Conservation (phyloP, 176 grass and related monocot species). For the Alopecurus myosuroides region DNA sequence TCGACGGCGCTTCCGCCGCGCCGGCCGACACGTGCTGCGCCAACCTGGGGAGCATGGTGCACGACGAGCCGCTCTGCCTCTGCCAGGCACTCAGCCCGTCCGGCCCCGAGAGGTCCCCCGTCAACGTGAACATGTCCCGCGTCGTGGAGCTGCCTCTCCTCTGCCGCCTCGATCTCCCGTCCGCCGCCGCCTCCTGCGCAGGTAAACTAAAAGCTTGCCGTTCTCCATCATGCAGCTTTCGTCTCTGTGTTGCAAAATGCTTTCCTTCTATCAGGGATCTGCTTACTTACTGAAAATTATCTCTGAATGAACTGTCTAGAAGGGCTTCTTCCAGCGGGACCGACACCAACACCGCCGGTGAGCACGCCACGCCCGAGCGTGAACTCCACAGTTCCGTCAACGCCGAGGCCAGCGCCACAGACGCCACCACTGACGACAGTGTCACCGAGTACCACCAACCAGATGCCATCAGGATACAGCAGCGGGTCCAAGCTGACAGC, state of each 20-base stretch:
- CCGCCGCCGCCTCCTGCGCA: slow-evolving; percentile 31
- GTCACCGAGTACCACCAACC: slow-evolving; percentile 38
- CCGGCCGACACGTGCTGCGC: slow-evolving; percentile 71
- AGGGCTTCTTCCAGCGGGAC: slow-evolving; percentile 24
- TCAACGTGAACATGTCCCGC: slow-evolving; percentile 59
- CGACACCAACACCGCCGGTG: slow-evolving; percentile 20
- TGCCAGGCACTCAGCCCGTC: slow-evolving; percentile 63
- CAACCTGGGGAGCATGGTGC: slow-evolving; percentile 59
- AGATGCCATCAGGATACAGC: slow-evolving; percentile 38
- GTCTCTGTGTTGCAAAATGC: background rate
- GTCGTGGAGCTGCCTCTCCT: slow-evolving; percentile 46
- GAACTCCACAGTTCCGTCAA: slow-evolving; percentile 24
- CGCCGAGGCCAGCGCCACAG: background rate
- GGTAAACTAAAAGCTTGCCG: slow-evolving; percentile 17
- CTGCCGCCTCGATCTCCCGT: slow-evolving; percentile 62
- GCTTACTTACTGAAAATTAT: background rate
- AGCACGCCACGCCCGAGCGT: background rate
- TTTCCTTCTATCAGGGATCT: background rate
- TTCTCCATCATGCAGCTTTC: background rate
- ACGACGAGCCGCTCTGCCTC: slow-evolving; percentile 59
- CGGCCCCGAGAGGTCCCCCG: slow-evolving; percentile 26
- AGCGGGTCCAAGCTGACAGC: slow-evolving; percentile 29
- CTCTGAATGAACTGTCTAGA: background rate
- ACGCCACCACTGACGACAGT: slow-evolving; percentile 13
- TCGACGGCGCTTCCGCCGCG: slow-evolving; percentile 17